Evolutionary conservation across 805 yeast genomes (phyloP).

Genomic region (Schizosaccharomyces cryophilus): DNA sequence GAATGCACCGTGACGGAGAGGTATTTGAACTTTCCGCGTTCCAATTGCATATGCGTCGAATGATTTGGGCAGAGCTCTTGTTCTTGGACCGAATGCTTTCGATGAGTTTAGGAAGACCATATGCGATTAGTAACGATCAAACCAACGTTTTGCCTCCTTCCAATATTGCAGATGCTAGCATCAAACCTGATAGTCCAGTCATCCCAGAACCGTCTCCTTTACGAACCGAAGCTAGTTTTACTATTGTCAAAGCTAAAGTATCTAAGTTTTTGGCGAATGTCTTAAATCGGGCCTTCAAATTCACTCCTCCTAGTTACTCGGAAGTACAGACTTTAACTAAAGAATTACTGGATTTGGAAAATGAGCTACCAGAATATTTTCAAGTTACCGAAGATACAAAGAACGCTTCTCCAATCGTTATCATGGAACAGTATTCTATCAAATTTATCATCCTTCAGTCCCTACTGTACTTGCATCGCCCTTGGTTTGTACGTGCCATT

Average conservation of each 20-base stretch:
- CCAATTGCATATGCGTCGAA: background rate
- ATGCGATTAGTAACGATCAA: background rate
- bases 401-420: background rate
- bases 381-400: background rate
- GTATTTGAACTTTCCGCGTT: background rate
- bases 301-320: background rate
- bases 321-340: background rate
- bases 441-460: background rate
- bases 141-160: background rate
- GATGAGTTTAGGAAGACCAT: background rate
- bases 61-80: background rate
- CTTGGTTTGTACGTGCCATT: background rate
- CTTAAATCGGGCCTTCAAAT: background rate
- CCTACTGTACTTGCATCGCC: background rate
- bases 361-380: background rate
- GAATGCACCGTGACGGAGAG: background rate
- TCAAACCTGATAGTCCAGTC: background rate
- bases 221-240: background rate
- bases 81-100: background rate
- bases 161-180: background rate
- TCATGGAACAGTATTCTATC: background rate
- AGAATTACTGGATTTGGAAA: background rate
- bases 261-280: background rate
- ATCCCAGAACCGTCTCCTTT: background rate
- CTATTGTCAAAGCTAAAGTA: background rate